Evolutionary conservation across 176 grass and related monocot genomes (phyloP), one percentile per base, ranked within the genome.

Genomic region (Oryza australiensis): DNA sequence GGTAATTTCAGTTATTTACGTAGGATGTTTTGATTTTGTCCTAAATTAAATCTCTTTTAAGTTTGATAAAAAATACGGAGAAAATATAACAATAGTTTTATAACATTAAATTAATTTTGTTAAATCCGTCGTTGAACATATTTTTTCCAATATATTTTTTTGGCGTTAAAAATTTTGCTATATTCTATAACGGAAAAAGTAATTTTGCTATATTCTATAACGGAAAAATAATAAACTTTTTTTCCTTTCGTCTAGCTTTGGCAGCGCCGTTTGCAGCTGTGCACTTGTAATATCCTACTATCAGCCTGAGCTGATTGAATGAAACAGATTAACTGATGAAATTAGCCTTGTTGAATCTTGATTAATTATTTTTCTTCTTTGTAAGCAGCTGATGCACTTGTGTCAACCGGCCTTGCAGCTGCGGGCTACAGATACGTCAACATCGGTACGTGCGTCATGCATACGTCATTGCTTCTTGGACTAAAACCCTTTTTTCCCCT

Each of bases 351-450:
- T 40, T 40, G 38, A 12, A 46, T 48, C 38, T 33, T n/a, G 11
- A 4, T 26, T 43, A 76, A 74, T 77, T 73, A 57, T n/a, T 26
- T 70, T 0, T 68, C 26, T 24, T 63, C 0, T 43, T 1, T 18
- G n/a, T 70, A 26, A 37, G 64, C 82, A 98, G 96, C 93, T 18
- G 90, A 95, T 38, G 90, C 93, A 5, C 86, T 98, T 64, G 90
- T 98, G 41, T 93, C 92, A 3, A 93, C 90, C 28, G 96, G 93
- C 2, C 90, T 98, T 62, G 93, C 93, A 1, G 81, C 90, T 18
- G 87, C 82, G 26, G 96, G 93, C 64, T 99, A 99, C 90, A 65
- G 12, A 75, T 94, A 95, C 89, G 87, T 99, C 65, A 99, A 95
- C 67, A 91, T 99, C 27, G 96, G 91, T 99, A 69, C 22, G 78